A percentile compares a stretch with the other conserved stretches of the same genome.
Conservation (phyloP, 75 land plant species). For the Pseudotsuga menziesii region DNA sequence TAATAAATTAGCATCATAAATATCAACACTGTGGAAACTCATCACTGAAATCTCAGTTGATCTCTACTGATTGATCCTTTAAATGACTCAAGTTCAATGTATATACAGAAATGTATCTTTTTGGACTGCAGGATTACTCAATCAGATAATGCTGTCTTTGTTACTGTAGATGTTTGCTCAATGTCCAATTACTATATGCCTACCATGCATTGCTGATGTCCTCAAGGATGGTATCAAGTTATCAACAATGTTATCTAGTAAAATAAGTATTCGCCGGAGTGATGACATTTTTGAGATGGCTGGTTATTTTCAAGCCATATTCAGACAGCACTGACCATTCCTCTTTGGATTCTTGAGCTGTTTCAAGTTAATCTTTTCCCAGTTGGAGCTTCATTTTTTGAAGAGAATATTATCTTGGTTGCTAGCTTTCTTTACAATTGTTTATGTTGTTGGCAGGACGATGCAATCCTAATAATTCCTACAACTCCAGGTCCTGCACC, state of each 20-base stretch:
- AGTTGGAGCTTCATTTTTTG: not conserved
- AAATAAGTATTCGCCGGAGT: no score
- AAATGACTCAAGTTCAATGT: not conserved
- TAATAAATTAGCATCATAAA: not conserved
- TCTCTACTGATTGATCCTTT: not conserved
- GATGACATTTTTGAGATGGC: no score
- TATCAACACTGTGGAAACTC: not conserved
- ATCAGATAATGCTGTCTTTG: not conserved
- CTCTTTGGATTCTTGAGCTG: not conserved
- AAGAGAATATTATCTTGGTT: no score
- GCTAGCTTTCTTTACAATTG: no score
- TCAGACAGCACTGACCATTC: not conserved
- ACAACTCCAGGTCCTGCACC: conserved; percentile 71
- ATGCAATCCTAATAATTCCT: conserved; percentile 77
- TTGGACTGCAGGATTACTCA: not conserved
- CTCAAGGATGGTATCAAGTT: no score
- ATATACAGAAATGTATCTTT: not conserved
- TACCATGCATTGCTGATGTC: not conserved
- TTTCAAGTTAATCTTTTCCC: not conserved
- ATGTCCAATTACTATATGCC: not conserved
- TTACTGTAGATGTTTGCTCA: not conserved
- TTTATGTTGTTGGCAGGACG: conserved; percentile 42
- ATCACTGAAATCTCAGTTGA: not conserved
- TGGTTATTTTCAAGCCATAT: not conserved
- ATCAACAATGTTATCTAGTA: no score